Conservation (phyloP, 306 rosid species). For the Medicago ruthenica region DNA sequence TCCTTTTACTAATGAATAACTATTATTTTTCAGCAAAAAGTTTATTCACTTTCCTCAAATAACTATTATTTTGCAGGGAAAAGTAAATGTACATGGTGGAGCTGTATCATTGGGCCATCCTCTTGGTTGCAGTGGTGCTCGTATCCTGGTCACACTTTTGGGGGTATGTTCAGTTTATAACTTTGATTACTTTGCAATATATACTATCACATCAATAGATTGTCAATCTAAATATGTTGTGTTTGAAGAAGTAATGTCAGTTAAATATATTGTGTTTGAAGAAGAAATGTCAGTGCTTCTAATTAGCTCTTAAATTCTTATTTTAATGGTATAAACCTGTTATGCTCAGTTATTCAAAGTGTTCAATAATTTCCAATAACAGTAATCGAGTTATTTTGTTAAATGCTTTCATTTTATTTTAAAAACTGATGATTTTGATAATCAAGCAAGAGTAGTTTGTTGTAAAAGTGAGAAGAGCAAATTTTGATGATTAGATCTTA, state of each 20-base stretch:
- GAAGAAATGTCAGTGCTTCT: neutral
- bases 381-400: neutral
- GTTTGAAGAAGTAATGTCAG: neutral
- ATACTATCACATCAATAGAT: slow-evolving; percentile 3
- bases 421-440: neutral
- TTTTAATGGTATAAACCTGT: too few species aligned
- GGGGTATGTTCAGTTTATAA: slow-evolving; percentile 64
- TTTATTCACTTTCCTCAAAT: slow-evolving; percentile 38
- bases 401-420: neutral
- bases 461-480: neutral
- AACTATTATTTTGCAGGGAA: slow-evolving; percentile 59
- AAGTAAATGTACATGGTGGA: slow-evolving; percentile 93
- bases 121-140: slow-evolving; percentile 99
- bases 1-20: slow-evolving; percentile 6
- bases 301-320: neutral
- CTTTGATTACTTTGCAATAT: slow-evolving; percentile 10
- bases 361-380: too few species aligned
- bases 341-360: neutral
- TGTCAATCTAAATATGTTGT: neutral
- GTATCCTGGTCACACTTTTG: slow-evolving; percentile 90
- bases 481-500: slow-evolving; percentile 1
- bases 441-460: slow-evolving; percentile 2
- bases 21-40: slow-evolving; percentile 63
- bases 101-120: slow-evolving; percentile 98
- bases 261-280: neutral